phyloP scores from a whole-genome alignment of 2,329 filamentous ascomycete genomes.

The Sarocladium kiliense region DNA sequence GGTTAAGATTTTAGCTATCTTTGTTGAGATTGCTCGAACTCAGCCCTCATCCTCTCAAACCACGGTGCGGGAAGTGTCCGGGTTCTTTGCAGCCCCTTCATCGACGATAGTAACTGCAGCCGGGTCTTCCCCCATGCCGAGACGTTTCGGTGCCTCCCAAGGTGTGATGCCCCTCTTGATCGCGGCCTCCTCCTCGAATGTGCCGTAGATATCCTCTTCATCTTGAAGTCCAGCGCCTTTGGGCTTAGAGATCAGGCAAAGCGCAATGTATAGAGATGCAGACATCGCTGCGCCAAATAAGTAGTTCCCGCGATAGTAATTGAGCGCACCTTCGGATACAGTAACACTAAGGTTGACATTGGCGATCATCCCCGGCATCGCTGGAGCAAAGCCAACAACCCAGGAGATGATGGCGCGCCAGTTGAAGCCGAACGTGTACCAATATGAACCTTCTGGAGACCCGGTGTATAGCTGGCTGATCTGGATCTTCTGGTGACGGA shows the following conservation, averaged over 20 bases:
- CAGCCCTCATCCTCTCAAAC: no score
- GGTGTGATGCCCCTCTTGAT: slow-evolving; percentile 1
- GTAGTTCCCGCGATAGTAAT: slow-evolving; percentile 13
- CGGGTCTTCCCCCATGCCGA: neutral
- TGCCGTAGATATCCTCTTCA: neutral
- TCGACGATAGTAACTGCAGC: neutral
- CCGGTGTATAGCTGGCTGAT: slow-evolving; percentile 29
- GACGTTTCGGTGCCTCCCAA: neutral
- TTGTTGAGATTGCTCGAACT: no score
- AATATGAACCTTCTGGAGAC: slow-evolving; percentile 24
- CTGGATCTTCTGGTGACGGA: slow-evolving; percentile 27
- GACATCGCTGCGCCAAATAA: slow-evolving; percentile 11
- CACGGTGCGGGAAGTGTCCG: neutral
- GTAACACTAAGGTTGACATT: slow-evolving; percentile 10
- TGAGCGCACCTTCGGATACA: slow-evolving; percentile 9
- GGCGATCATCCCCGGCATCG: slow-evolving; percentile 18
- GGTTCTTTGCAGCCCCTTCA: neutral
- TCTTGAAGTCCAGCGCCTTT: neutral
- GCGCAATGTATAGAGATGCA: neutral
- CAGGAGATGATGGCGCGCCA: slow-evolving; percentile 25
- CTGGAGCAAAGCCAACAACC: slow-evolving; percentile 23
- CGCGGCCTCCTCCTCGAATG: neutral
- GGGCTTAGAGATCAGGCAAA: neutral
- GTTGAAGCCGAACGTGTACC: slow-evolving; percentile 24
- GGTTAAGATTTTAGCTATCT: no score